These are phyloP conservation scores for Schizosaccharomyces lindneri DNA, from an alignment of 805 yeast species.

Conservation along the genomic window DNA sequence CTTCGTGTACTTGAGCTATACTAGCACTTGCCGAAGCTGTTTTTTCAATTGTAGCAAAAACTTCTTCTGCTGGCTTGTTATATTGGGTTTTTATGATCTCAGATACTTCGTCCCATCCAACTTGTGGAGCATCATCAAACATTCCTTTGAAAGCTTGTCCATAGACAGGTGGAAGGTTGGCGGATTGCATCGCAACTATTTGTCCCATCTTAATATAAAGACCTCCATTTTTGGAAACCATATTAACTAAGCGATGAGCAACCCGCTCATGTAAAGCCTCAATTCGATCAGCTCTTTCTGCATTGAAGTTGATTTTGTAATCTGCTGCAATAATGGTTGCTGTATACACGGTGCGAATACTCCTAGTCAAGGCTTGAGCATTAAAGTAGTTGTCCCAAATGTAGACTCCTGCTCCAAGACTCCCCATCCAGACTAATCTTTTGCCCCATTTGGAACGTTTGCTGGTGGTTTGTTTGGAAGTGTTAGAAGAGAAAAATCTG, in stretches of 20 bases:
- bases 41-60: slow-evolving; percentile 26
- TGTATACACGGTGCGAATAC: slow-evolving; percentile 25
- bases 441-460: background rate
- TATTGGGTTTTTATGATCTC: slow-evolving; percentile 12
- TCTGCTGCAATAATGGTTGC: slow-evolving; percentile 30
- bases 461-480: background rate
- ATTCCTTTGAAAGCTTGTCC: slow-evolving; percentile 31
- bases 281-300: slow-evolving; percentile 15
- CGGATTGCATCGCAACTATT: slow-evolving; percentile 52
- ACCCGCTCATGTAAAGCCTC: slow-evolving; percentile 33
- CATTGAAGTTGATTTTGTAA: slow-evolving; percentile 30
- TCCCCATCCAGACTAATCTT: background rate
- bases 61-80: slow-evolving; percentile 21
- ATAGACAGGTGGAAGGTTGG: slow-evolving; percentile 38
- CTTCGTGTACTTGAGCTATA: slow-evolving; percentile 46
- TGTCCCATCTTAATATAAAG: slow-evolving; percentile 58
- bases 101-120: slow-evolving; percentile 18
- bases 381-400: slow-evolving; percentile 17
- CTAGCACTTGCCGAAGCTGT: slow-evolving; percentile 52
- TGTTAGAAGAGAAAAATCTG: too few relatives aligned
- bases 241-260: slow-evolving; percentile 24
- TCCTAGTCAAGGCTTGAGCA: slow-evolving; percentile 28
- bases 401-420: background rate
- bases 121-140: slow-evolving; percentile 48
- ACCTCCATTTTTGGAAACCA: slow-evolving; percentile 26